Evolutionary conservation across 169 alveolate species (phyloP).

Genomic region (Eimeria necatrix): DNA sequence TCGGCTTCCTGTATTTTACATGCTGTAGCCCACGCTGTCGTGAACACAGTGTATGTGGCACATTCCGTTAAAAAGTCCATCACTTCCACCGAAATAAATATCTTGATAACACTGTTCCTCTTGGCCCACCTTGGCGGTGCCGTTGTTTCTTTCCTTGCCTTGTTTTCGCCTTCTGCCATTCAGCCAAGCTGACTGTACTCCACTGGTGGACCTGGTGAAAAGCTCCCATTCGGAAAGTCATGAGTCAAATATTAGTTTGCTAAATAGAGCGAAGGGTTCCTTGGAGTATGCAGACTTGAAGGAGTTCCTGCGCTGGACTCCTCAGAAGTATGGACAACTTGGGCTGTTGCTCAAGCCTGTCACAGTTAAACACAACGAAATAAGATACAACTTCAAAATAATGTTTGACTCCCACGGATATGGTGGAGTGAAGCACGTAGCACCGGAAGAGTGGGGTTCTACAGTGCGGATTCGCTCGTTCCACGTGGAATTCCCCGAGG

Average conservation of each 20-base stretch:
- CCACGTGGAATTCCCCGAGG: constrained; percentile 74
- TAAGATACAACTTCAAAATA: background rate
- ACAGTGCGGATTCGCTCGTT: constrained; percentile 58
- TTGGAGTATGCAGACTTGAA: background rate
- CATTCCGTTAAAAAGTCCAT: background rate
- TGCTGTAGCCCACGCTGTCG: background rate
- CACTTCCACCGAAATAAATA: background rate
- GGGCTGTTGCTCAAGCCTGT: background rate
- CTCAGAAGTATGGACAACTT: background rate
- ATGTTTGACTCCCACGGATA: constrained; percentile 47
- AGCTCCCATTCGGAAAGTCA: background rate
- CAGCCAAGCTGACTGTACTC: background rate
- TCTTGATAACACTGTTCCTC: background rate
- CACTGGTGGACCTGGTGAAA: background rate
- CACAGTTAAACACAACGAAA: constrained; percentile 3
- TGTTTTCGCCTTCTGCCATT: background rate
- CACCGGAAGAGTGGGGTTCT: constrained; percentile 34
- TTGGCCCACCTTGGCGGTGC: background rate
- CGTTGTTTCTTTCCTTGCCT: background rate
- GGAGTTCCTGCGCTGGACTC: background rate
- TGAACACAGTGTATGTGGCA: background rate
- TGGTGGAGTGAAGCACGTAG: constrained; percentile 17
- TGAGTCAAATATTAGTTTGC: background rate
- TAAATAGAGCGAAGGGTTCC: background rate
- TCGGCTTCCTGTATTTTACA: background rate